Base-by-base conservation (phyloP, 192 early-diverging fungal species). In the Obelidium mucronatum region DNA sequence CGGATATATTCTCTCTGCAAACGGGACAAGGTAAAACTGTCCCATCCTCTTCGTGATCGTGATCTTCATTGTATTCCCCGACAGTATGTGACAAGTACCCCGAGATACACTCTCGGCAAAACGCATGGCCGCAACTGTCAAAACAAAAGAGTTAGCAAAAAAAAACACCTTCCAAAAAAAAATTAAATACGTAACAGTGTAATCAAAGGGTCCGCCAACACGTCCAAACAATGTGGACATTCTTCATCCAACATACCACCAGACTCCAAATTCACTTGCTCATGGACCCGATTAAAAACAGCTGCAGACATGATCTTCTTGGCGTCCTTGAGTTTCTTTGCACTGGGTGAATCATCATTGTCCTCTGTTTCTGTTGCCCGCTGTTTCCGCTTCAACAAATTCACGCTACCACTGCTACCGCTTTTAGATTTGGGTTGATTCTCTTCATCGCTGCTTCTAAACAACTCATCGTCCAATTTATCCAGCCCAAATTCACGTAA, bases 71-170 rank as follows among this genome's bases (percentile, higher is more conserved):
- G n/a, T n/a, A n/a, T n/a, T n/a, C n/a, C 8, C 11, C 44, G 8
- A 19, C 11, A 6, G 8, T 48, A 19, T 48, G 44, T 6, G 44
- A 48, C 44, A 48, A 48, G 44, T 48, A 48, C 22, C 17, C 54
- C 4, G 37, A 26, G 1, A 86, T 60, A 54, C 85, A 86, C 70
- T 86, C 85, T 52, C 69, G 54, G 40, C 85, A 86, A 28, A 83
- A 73, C 1, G 82, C 79, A 65, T 86, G 83, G 2, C 85, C 85
- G 37, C 85, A 86, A 0, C 59, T 61, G 15, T 8, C 8, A 19
- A 8, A 31, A 61, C 13, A 31, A n/a, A n/a, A 15, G 11, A 51
- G n/a, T 22, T 22, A 51, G 48, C 48, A 26, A 19, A 13, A 52
- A 52, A 15, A 52, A 52, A 52, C 66, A 36, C 66, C 53, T 55